phyloP scores from a whole-genome alignment of 2,329 filamentous ascomycete genomes.

The Stenocarpella maydis region DNA sequence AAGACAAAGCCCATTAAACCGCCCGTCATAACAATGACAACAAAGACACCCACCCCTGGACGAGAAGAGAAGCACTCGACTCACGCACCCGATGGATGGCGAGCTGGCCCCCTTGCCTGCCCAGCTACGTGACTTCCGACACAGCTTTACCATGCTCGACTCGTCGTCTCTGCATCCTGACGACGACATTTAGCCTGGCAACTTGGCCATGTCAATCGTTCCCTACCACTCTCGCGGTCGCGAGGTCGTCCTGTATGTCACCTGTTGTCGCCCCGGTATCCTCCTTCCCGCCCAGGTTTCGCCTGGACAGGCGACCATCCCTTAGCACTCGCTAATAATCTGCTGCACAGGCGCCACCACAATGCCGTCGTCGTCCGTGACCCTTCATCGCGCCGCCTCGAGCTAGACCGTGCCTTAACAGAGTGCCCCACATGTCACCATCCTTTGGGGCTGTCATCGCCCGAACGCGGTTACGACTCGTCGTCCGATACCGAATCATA shows the following conservation, averaged over 20 bases:
- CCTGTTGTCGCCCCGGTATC: slow-evolving; percentile 33
- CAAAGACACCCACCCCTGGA: not conserved
- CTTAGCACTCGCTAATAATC: not conserved
- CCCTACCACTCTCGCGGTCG: slow-evolving; percentile 78
- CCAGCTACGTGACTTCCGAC: not conserved
- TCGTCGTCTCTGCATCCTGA: slow-evolving; percentile 22
- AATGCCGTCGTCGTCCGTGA: slow-evolving; percentile 94
- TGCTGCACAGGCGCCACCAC: slow-evolving; percentile 76
- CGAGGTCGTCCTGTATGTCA: slow-evolving; percentile 80
- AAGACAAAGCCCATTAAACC: slow-evolving; percentile 19
- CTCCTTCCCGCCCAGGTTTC: not conserved
- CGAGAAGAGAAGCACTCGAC: not conserved
- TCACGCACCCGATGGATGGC: not conserved
- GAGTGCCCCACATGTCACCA: slow-evolving; percentile 94
- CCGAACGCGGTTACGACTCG: slow-evolving; percentile 60
- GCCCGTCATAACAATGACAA: slow-evolving; percentile 20
- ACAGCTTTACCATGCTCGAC: slow-evolving; percentile 22
- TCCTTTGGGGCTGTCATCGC: slow-evolving; percentile 62
- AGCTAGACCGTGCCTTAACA: slow-evolving; percentile 73
- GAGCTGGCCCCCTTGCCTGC: not conserved
- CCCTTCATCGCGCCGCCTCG: slow-evolving; percentile 82
- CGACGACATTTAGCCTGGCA: slow-evolving; percentile 33
- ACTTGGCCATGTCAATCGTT: slow-evolving; percentile 68
- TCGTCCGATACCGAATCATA: slow-evolving; percentile 67
- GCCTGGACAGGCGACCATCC: not conserved